A percentile compares a stretch with the other conserved stretches of the same genome.
phyloP scores from a whole-genome alignment of 2,329 filamentous ascomycete genomes.

The Trichoderma citrinoviride region DNA sequence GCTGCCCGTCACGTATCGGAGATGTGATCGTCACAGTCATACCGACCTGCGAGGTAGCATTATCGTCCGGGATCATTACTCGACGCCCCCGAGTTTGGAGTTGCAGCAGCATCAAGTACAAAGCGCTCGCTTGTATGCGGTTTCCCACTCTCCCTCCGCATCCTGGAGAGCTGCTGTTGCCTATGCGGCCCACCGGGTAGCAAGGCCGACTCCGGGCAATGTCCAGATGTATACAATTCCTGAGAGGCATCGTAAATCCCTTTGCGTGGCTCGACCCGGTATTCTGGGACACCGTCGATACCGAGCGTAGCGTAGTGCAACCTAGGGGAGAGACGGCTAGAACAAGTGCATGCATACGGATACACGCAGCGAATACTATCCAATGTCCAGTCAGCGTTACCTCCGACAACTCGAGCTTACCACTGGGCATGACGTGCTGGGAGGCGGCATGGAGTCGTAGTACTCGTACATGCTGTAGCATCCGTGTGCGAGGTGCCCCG shows the following conservation, averaged over 20 bases:
- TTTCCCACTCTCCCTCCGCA: neutral
- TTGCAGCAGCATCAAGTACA: too few relatives aligned
- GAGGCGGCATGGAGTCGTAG: neutral
- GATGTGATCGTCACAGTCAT: conserved; percentile 5
- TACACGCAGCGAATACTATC: neutral
- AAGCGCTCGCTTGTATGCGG: too few relatives aligned
- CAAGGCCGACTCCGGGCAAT: neutral
- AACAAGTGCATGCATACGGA: conserved; percentile 4
- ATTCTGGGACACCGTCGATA: conserved; percentile 10
- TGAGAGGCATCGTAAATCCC: neutral
- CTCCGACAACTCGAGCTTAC: neutral
- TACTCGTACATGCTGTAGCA: neutral
- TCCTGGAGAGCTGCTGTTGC: neutral
- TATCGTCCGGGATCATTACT: neutral
- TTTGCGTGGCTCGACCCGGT: conserved; percentile 2
- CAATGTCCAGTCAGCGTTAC: neutral
- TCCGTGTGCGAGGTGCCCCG: neutral
- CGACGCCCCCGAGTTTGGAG: neutral
- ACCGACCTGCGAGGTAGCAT: neutral
- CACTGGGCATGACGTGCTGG: neutral
- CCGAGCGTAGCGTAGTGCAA: neutral
- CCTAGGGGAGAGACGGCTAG: neutral
- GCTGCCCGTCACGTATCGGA: neutral
- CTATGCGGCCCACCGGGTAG: neutral
- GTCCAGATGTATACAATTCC: neutral